Conservation (phyloP, 2,329 filamentous ascomycete genomes). For the Zasmidium citrigriseum region DNA sequence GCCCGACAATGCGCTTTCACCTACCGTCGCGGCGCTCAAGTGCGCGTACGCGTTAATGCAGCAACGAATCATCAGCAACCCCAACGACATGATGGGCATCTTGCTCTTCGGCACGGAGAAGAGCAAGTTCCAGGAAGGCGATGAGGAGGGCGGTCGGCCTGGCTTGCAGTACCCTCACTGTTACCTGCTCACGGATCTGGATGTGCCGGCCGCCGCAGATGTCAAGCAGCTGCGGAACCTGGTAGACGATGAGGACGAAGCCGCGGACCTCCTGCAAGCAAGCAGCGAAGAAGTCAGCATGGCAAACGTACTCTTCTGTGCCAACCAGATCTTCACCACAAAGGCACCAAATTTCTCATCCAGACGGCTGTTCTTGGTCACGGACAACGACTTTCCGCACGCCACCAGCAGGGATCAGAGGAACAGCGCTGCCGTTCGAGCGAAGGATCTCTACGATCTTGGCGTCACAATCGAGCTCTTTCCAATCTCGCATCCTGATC, state of each 20-base stretch:
- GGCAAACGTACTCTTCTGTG: constrained; percentile 89
- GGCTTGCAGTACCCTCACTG: constrained; percentile 80
- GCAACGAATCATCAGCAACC: constrained; percentile 95
- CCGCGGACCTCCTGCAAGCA: constrained; percentile 67
- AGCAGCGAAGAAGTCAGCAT: constrained; percentile 72
- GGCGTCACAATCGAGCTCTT: constrained; percentile 92
- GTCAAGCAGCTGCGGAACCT: constrained; percentile 77
- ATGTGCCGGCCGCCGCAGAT: constrained; percentile 82
- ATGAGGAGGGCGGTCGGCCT: constrained; percentile 53
- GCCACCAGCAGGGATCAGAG: constrained; percentile 69
- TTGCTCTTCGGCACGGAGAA: constrained; percentile 86
- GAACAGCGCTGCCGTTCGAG: constrained; percentile 78
- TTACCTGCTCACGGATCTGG: constrained; percentile 85
- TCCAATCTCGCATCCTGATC: constrained; percentile 71
- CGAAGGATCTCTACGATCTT: constrained; percentile 92
- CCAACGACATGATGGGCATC: constrained; percentile 96
- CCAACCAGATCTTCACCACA: constrained; percentile 94
- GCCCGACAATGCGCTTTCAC: constrained; percentile 69
- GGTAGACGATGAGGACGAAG: constrained; percentile 76
- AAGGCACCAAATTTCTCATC: constrained; percentile 94
- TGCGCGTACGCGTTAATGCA: constrained; percentile 96
- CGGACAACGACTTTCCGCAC: constrained; percentile 89
- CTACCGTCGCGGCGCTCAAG: constrained; percentile 82
- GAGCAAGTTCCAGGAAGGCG: constrained; percentile 73
- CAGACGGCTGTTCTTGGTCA: constrained; percentile 90